These are phyloP conservation scores for Shiraia bambusicola DNA, from an alignment of 2,329 filamentous ascomycete species.

Conservation along the genomic window DNA sequence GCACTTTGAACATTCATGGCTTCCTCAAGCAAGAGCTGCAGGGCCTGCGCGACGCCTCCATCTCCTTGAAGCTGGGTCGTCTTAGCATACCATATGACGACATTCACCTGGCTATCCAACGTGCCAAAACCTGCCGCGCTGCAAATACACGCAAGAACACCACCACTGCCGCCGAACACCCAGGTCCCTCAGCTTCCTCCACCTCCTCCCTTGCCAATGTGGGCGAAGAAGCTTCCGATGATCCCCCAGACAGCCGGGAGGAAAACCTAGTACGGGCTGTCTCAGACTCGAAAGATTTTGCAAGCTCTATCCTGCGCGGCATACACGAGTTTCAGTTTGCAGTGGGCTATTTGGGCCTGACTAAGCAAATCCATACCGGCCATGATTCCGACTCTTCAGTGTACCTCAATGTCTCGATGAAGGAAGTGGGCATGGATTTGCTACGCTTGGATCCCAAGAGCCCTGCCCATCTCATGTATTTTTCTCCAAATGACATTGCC, in stretches of 20 bases:
- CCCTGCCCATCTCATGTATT: constrained; percentile 97
- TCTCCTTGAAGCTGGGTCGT: constrained; percentile 87
- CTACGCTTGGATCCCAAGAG: constrained; percentile 89
- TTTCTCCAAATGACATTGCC: constrained; percentile 85
- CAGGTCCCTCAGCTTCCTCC: too few relatives aligned
- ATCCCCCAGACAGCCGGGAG: constrained; percentile 65
- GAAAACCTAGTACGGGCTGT: constrained; percentile 77
- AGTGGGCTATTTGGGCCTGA: constrained; percentile 84
- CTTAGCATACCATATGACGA: constrained; percentile 92
- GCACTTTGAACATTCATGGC: constrained; percentile 87
- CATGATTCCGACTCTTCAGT: constrained; percentile 69
- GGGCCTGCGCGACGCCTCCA: constrained; percentile 83
- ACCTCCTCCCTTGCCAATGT: constrained; percentile 73
- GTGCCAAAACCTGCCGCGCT: constrained; percentile 52
- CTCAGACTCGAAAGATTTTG: constrained; percentile 89
- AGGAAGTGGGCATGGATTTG: constrained; percentile 91
- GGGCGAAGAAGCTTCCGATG: constrained; percentile 74
- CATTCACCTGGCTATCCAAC: constrained; percentile 63
- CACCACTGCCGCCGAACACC: constrained; percentile 49
- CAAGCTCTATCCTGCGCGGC: constrained; percentile 83
- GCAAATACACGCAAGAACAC: constrained; percentile 13
- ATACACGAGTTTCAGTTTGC: constrained; percentile 97
- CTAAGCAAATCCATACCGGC: constrained; percentile 72
- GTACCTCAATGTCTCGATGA: constrained; percentile 86
- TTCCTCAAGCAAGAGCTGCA: constrained; percentile 82